Evolutionary conservation across 2,329 filamentous ascomycete species (phyloP).

Genomic region (Talaromyces sp.): DNA sequence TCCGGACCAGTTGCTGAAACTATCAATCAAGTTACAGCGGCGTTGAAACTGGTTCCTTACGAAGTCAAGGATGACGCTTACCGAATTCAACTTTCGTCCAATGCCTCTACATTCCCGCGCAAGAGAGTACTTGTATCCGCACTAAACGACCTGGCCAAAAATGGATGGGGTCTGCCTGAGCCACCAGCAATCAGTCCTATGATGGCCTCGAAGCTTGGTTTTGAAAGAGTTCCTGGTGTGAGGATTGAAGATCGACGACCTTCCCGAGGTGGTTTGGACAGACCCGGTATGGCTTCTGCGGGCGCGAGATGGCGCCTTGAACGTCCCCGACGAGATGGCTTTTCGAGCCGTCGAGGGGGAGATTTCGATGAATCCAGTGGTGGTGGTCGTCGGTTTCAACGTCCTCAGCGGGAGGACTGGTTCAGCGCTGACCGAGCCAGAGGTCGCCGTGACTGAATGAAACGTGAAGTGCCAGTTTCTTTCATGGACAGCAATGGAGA

Average conservation of each 20-base stretch:
- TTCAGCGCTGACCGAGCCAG: background rate
- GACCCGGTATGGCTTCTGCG: background rate
- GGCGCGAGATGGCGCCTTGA: background rate
- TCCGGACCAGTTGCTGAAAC: constrained; percentile 22
- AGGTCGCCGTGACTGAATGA: background rate
- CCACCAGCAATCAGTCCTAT: constrained; percentile 34
- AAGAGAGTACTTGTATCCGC: constrained; percentile 42
- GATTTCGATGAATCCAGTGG: background rate
- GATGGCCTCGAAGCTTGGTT: constrained; percentile 30
- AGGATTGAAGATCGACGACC: constrained; percentile 18
- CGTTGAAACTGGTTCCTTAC: constrained; percentile 28
- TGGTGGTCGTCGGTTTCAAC: background rate
- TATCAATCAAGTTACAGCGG: constrained; percentile 44
- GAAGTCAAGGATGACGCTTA: constrained; percentile 32
- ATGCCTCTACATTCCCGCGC: constrained; percentile 27
- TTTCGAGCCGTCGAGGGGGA: background rate
- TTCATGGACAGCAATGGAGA: background rate
- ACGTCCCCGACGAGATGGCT: constrained; percentile 1
- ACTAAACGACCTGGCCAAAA: constrained; percentile 45
- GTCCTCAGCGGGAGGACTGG: constrained; percentile 1
- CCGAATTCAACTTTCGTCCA: constrained; percentile 24
- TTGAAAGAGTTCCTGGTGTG: constrained; percentile 27
- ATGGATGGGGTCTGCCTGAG: constrained; percentile 47
- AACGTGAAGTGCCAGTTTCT: background rate
- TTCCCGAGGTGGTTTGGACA: background rate